These are phyloP conservation scores for Kluyveromyces starmeri DNA, from an alignment of 805 yeast genomes.

Conservation along the genomic window DNA sequence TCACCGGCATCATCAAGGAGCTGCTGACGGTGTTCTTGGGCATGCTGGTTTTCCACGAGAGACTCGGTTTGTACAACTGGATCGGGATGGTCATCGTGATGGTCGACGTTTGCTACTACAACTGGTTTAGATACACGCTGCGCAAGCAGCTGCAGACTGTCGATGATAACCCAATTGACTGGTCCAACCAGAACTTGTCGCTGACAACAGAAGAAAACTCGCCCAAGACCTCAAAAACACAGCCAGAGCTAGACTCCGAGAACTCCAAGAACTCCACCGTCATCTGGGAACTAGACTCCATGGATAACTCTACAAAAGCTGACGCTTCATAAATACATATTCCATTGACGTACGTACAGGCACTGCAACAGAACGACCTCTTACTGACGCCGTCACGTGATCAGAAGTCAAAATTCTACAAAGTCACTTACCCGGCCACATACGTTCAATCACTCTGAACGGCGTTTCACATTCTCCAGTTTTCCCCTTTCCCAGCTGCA, in stretches of 20 bases:
- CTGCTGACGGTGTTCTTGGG: slow-evolving; percentile 70
- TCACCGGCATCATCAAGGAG: slow-evolving; percentile 92
- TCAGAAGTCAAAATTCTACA: too few species aligned
- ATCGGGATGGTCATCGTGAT: slow-evolving; percentile 71
- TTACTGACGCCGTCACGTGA: too few species aligned
- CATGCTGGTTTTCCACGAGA: slow-evolving; percentile 63
- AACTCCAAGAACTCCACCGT: not conserved
- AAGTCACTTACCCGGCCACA: too few species aligned
- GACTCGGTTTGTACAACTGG: slow-evolving; percentile 54
- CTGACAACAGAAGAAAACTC: slow-evolving; percentile 5
- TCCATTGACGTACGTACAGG: too few species aligned
- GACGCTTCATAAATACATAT: too few species aligned
- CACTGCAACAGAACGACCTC: too few species aligned
- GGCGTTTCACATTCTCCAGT: too few species aligned
- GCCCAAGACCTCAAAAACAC: slow-evolving; percentile 1
- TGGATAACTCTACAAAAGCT: too few species aligned
- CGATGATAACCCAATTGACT: too few species aligned
- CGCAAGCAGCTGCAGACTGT: not conserved
- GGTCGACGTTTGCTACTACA: slow-evolving; percentile 75
- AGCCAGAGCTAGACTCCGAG: too few species aligned
- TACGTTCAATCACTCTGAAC: too few species aligned
- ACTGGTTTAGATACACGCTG: slow-evolving; percentile 45
- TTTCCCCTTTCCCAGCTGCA: too few species aligned
- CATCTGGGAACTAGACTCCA: not conserved
- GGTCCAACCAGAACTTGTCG: slow-evolving; percentile 6